A percentile compares a stretch with the other conserved stretches of the same genome.
These are phyloP conservation scores for Astragalus glycyphyllos DNA, from an alignment of 306 rosid genomes.

Conservation along the genomic window DNA sequence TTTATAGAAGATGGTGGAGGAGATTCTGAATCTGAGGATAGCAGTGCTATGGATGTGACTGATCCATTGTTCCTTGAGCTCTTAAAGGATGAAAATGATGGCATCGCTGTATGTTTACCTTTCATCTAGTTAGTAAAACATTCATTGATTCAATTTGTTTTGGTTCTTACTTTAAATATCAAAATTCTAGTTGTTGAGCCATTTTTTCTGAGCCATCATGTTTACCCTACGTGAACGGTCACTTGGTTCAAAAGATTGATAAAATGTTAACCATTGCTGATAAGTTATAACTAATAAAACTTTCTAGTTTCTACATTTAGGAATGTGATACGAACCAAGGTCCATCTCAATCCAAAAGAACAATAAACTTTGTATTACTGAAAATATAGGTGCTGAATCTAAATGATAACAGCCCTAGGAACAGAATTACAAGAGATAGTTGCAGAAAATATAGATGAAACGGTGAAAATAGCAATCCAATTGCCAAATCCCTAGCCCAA, in stretches of 20 bases:
- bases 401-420: too few relatives aligned
- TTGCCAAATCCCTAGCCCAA: too few relatives aligned
- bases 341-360: too few relatives aligned
- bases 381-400: too few relatives aligned
- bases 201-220: conserved; percentile 17
- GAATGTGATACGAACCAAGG: too few relatives aligned
- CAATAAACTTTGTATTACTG: too few relatives aligned
- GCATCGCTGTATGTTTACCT: conserved; percentile 75
- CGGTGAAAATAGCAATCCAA: too few relatives aligned
- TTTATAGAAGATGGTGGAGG: conserved; percentile 93
- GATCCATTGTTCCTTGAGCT: conserved; percentile 91
- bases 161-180: conserved; percentile 13
- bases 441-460: too few relatives aligned
- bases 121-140: conserved; percentile 20
- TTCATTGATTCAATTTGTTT: conserved; percentile 29
- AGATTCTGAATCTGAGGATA: conserved; percentile 91
- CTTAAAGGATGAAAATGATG: conserved; percentile 98
- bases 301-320: conserved; percentile 27
- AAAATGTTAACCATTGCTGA: not conserved
- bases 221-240: not conserved
- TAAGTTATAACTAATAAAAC: not conserved
- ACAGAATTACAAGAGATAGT: too few relatives aligned
- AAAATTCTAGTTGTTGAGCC: conserved; percentile 32
- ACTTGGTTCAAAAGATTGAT: conserved; percentile 3
- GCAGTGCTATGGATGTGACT: conserved; percentile 71